Conservation (phyloP, 2,329 filamentous ascomycete genomes). For the Colletotrichum lentis region DNA sequence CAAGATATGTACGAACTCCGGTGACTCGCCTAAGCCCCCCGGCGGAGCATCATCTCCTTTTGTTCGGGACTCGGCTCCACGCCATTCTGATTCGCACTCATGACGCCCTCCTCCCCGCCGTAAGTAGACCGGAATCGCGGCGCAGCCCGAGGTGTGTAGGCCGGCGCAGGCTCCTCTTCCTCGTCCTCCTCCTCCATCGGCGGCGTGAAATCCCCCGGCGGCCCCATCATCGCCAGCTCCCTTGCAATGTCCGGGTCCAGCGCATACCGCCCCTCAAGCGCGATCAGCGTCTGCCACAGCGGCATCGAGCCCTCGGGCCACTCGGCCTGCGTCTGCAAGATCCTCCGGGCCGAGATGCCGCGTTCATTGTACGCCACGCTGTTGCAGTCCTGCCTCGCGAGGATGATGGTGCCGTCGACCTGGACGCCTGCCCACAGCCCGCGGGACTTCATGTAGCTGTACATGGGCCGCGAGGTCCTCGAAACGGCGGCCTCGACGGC, state of each 20-base stretch:
- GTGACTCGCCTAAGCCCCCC: background rate
- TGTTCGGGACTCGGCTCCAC: slow-evolving; percentile 24
- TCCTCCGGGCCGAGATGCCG: slow-evolving; percentile 49
- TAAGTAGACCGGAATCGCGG: background rate
- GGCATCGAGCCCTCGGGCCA: slow-evolving; percentile 52
- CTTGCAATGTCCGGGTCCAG: slow-evolving; percentile 43
- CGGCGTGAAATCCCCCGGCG: slow-evolving; percentile 39
- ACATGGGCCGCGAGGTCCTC: slow-evolving; percentile 66
- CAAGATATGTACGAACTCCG: too few relatives aligned
- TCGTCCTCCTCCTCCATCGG: slow-evolving; percentile 48
- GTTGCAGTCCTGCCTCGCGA: slow-evolving; percentile 80
- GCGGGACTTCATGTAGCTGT: slow-evolving; percentile 82
- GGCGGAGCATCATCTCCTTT: slow-evolving; percentile 29
- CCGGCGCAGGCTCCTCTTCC: slow-evolving; percentile 53
- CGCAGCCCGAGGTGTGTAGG: slow-evolving; percentile 9
- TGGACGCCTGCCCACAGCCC: slow-evolving; percentile 82
- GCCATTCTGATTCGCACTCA: slow-evolving; percentile 31
- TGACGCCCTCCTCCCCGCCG: slow-evolving; percentile 24
- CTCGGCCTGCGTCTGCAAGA: slow-evolving; percentile 49
- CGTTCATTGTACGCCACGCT: slow-evolving; percentile 76
- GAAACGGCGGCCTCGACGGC: slow-evolving; percentile 55
- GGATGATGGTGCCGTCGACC: slow-evolving; percentile 80
- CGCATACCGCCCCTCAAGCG: slow-evolving; percentile 47
- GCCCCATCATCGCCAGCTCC: slow-evolving; percentile 41
- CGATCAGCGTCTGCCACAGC: slow-evolving; percentile 51